These are phyloP conservation scores for Mycena alexandri DNA, from an alignment of 768 basidiomycete genomes.

Conservation along the genomic window DNA sequence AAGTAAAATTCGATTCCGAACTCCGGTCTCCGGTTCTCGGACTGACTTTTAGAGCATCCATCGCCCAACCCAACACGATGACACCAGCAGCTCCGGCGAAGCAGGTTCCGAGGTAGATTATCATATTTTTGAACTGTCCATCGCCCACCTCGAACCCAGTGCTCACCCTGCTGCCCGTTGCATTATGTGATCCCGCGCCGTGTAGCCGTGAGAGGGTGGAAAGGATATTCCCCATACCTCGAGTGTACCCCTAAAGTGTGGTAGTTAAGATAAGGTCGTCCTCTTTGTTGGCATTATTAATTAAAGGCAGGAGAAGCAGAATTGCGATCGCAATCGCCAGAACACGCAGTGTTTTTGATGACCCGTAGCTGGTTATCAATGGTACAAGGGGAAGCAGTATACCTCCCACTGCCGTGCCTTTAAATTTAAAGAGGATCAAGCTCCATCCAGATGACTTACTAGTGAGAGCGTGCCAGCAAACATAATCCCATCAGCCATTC, in stretches of 20 bases:
- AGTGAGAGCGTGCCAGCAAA: no score
- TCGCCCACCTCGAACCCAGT: constrained; percentile 45
- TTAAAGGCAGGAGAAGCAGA: constrained; percentile 37
- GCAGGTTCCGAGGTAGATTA: constrained; percentile 46
- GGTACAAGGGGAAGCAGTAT: constrained; percentile 42
- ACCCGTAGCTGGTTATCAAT: constrained; percentile 43
- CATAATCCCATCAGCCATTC: constrained; percentile 48
- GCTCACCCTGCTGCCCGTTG: not conserved
- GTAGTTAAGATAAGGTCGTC: constrained; percentile 44
- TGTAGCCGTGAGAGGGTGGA: constrained; percentile 41
- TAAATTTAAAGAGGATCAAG: no score
- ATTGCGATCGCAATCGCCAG: constrained; percentile 37
- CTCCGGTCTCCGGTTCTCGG: no score
- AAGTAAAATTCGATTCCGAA: no score
- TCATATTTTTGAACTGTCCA: constrained; percentile 44
- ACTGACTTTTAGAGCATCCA: constrained; percentile 29
- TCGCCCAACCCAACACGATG: constrained; percentile 42
- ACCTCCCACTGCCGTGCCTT: constrained; percentile 45
- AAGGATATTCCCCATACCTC: constrained; percentile 48
- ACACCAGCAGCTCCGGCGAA: constrained; percentile 46
- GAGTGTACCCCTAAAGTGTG: constrained; percentile 43
- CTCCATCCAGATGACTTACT: no score
- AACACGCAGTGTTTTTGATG: constrained; percentile 42
- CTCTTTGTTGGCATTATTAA: constrained; percentile 46
- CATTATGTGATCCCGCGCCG: not conserved